phyloP scores from a whole-genome alignment of 164 flowering plant genomes.

The Akebia trifoliata region DNA sequence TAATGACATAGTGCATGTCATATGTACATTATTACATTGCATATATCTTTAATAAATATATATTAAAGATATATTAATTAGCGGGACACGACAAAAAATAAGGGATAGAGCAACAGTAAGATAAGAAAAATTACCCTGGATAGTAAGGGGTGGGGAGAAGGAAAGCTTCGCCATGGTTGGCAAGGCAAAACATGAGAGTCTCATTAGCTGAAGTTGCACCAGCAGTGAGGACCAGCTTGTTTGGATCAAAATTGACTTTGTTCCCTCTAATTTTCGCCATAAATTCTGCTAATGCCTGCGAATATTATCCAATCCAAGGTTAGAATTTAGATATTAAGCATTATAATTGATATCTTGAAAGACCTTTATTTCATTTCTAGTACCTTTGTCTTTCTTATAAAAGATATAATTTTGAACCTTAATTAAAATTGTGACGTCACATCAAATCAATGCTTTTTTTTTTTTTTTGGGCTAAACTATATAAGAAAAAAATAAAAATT shows the following conservation, averaged over 20 bases:
- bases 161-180: conserved; percentile 45
- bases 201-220: conserved; percentile 53
- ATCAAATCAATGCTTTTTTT: too few relatives aligned
- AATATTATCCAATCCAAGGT: background rate
- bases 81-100: too few relatives aligned
- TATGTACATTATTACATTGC: too few relatives aligned
- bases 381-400: too few relatives aligned
- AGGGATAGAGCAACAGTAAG: background rate
- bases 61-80: too few relatives aligned
- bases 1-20: too few relatives aligned
- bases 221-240: conserved; percentile 46
- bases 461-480: too few relatives aligned
- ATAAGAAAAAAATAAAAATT: background rate
- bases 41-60: too few relatives aligned
- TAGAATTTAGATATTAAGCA: background rate
- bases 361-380: too few relatives aligned
- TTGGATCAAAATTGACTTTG: conserved; percentile 34
- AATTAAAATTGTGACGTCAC: too few relatives aligned
- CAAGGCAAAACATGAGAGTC: conserved; percentile 44
- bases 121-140: conserved; percentile 32
- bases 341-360: too few relatives aligned
- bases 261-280: conserved; percentile 44
- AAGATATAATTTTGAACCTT: too few relatives aligned
- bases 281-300: conserved; percentile 33
- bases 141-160: conserved; percentile 48